Conservation (phyloP, 371 early-diverging fungal species). For the Mucor lusitanicus region DNA sequence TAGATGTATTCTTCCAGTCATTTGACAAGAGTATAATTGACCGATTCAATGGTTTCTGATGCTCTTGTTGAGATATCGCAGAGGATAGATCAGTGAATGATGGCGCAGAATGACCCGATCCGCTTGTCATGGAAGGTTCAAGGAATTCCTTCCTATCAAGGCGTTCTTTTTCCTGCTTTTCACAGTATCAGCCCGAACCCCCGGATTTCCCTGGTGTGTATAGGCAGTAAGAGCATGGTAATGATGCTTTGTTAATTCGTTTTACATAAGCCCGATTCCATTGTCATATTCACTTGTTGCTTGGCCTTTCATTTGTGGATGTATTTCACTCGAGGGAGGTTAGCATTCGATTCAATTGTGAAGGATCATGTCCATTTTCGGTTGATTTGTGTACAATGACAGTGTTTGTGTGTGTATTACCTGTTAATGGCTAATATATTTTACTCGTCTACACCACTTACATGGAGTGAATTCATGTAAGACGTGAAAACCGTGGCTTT, state of each 20-base stretch:
- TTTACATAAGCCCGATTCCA: neutral
- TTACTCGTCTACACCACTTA: neutral
- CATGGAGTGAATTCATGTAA: neutral
- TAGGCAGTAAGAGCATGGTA: neutral
- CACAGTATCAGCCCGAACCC: neutral
- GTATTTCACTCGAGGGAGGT: neutral
- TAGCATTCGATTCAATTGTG: neutral
- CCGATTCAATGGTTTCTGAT: neutral
- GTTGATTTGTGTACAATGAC: neutral
- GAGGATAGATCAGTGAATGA: neutral
- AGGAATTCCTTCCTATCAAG: neutral
- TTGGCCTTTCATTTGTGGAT: neutral
- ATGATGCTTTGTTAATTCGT: neutral
- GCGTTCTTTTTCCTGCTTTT: neutral
- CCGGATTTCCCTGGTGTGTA: neutral
- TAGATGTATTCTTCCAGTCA: neutral
- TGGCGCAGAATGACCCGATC: neutral
- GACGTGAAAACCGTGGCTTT: slow-evolving; percentile 1
- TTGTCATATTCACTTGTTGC: neutral
- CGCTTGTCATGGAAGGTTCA: neutral
- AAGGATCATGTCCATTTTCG: neutral
- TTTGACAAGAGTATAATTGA: neutral
- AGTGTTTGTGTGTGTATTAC: neutral
- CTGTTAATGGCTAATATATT: neutral
- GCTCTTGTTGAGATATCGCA: neutral